Base-by-base conservation (phyloP, 208 protist species). In the Entamoeba moshkovskii region DNA sequence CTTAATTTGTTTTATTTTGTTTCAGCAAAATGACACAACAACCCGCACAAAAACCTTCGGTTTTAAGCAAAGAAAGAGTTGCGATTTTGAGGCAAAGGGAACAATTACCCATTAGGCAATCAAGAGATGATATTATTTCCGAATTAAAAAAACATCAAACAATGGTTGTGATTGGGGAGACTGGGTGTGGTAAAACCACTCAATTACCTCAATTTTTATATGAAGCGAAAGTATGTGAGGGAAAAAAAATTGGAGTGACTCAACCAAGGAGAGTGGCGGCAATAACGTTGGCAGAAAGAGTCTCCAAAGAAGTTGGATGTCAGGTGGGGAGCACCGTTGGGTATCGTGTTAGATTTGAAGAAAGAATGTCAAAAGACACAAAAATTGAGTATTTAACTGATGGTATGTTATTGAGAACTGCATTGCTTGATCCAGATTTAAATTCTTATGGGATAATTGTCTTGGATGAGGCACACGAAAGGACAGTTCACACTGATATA, bases 321-420 rank as follows among this genome's bases (percentile, higher is more conserved):
- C 5, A 6, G 3, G 73, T 92, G 5, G 73, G 73, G 6, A 5
- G 8, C 4, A 15, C 15, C 33, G 98, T 99, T 4, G 99, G 99
- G 13, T 99, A 99, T 96, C 97, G 95, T 15, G 98, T 99, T 95
- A 97, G 99, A 93, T 99, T 99, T 96, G 98, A 99, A 94, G 98
- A 99, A 94, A 97, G 96, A 91, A 98, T 97, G 29, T 97, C 95
- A 18, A 95, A 96, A 22, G 96, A 97, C 38, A 99, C 98, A 18
- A 95, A 96, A 0, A 97, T 99, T 16, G 73, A 99, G 93, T 99
- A 99, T 95, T 96, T 99, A 94, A 99, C 98, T 2, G 98, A 99
- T 96, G 98, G 98, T 96, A 98, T 99, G 96, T 95, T 99, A 29
- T 95, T 99, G 1, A 97, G 98, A 59, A 98, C 99, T 95, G 97